phyloP scores from a whole-genome alignment of 352 stramenopile species.

The Aphanomyces stellatus region DNA sequence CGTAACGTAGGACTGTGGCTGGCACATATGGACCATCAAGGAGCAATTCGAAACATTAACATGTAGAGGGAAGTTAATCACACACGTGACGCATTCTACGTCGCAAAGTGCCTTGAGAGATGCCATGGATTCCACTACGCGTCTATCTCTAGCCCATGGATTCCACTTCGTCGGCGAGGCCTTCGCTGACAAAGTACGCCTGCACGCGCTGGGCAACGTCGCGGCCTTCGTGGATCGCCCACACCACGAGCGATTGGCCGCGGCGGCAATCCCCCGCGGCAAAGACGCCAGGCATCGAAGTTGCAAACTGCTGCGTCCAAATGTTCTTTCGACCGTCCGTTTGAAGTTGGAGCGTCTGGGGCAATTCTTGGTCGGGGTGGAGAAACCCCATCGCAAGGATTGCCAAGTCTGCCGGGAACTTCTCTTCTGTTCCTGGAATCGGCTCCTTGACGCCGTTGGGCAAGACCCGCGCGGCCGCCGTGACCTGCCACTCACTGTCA shows the following conservation, averaged over 20 bases:
- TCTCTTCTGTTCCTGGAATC: slow-evolving; percentile 84
- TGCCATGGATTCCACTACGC: too few species aligned
- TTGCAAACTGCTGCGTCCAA: slow-evolving; percentile 21
- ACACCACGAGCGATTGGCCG: slow-evolving; percentile 96
- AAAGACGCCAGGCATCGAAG: slow-evolving; percentile 88
- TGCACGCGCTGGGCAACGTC: slow-evolving; percentile 84
- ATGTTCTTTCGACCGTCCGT: slow-evolving; percentile 94
- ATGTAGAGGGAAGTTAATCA: too few species aligned
- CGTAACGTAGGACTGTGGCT: too few species aligned
- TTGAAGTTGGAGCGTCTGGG: slow-evolving; percentile 83
- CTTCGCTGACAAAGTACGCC: slow-evolving; percentile 74
- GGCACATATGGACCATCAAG: too few species aligned
- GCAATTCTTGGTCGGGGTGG: slow-evolving; percentile 89
- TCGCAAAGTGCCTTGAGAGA: too few species aligned
- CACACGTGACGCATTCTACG: too few species aligned
- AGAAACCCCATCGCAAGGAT: slow-evolving; percentile 98
- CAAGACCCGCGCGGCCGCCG: slow-evolving; percentile 30
- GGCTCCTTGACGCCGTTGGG: slow-evolving; percentile 62
- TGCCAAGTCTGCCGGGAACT: slow-evolving; percentile 91
- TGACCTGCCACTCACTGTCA: slow-evolving; percentile 18
- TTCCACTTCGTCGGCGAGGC: slow-evolving; percentile 55
- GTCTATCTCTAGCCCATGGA: too few species aligned
- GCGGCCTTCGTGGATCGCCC: slow-evolving; percentile 97
- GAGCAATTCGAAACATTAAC: too few species aligned
- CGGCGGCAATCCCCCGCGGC: slow-evolving; percentile 95